Base-by-base conservation (phyloP, 148 eudicot genomes). In the Vaccinium macrocarpon region DNA sequence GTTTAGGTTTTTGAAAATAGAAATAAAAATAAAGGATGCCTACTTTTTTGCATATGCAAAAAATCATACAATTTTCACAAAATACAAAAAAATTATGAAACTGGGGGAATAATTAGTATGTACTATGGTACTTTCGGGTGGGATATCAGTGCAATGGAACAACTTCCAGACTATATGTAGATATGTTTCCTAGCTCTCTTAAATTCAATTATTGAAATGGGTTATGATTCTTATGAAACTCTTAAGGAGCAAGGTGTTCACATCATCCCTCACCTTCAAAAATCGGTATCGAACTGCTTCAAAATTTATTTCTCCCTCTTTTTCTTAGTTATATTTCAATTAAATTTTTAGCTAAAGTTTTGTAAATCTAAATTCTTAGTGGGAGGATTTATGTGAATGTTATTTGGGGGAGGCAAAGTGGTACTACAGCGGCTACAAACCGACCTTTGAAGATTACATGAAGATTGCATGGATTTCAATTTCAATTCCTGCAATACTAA, bases 361-460 rank as follows among this genome's bases (percentile, higher is more conserved):
- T 2, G 68, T 0, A 23, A 75, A 15, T 53, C 4, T 49, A 46
- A 46, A 42, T 42, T 23, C 49, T 12, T 66, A 86, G 88, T 86
- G 88, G 90, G 55, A 78, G 25, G 84, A 84, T 38, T 64, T 88
- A 21, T 86, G 85, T 18, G 42, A 66, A 29, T 6, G 75, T 3
- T 86, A 64, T 32, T 21, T 82, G 42, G 18, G 23, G 82, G 90
- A 88, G 68, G 90, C 90, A 61, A 83, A 82, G 64, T 88, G 90
- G 87, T 80, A 71, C 81, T 2, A 79, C 38, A 55, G 6, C 2
- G 79, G 82, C 10, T 55, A 82, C 61, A 84, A 35, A 13, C 90
- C 88, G 32, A 81, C 81, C 16, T 38, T 84, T 1, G 62, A 86
- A 25, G 90, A 88, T 4, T 86, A 86, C 59, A 51, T 86, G 1